phyloP scores from a whole-genome alignment of 2,329 filamentous ascomycete species.

The Mariannaea elegans region DNA sequence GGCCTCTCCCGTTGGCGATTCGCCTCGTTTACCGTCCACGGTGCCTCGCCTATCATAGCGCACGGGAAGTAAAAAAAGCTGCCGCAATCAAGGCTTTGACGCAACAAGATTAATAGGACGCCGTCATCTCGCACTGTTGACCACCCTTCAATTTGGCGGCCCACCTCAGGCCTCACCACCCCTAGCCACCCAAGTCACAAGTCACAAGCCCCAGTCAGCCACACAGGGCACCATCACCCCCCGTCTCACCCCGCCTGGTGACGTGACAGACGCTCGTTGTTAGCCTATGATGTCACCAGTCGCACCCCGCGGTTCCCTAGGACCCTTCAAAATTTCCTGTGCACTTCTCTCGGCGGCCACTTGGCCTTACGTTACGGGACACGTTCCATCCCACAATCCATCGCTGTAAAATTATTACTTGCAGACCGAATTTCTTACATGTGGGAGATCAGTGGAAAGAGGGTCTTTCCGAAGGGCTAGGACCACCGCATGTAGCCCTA shows the following conservation, averaged over 20 bases:
- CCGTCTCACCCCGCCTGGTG: conserved; percentile 7
- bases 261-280: neutral
- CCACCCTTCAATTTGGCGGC: too few species aligned
- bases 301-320: conserved; percentile 5
- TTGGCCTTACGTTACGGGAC: neutral
- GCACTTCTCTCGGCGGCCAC: neutral
- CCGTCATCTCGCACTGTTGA: neutral
- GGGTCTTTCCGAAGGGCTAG: too few species aligned
- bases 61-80: neutral
- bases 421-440: neutral
- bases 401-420: neutral
- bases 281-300: conserved; percentile 13
- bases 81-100: too few species aligned
- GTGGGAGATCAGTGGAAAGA: too few species aligned
- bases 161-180: too few species aligned
- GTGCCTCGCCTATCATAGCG: too few species aligned
- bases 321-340: conserved; percentile 4
- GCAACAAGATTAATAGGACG: neutral
- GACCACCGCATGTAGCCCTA: neutral
- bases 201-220: conserved; percentile 24
- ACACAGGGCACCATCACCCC: conserved; percentile 1
- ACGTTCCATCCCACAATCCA: conserved; percentile 1
- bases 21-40: too few species aligned
- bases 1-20: too few species aligned
- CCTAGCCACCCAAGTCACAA: neutral